Percentiles rank a stretch among this genome's conserved stretches.
Evolutionary conservation across 305 asterid genomes (phyloP).

Genomic region (Ilex paraguariensis): DNA sequence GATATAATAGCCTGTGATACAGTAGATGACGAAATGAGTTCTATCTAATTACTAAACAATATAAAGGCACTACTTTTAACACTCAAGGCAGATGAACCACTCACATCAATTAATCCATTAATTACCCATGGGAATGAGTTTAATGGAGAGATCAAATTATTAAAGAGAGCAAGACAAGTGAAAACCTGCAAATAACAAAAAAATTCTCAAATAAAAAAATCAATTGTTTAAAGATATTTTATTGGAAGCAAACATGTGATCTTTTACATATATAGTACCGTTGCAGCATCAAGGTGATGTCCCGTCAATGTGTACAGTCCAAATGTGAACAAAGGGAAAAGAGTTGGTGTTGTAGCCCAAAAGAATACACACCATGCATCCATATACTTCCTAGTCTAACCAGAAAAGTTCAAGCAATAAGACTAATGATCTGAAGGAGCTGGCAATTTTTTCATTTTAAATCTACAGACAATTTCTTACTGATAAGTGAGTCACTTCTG

Average conservation of each 20-base stretch:
- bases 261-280: conserved; percentile 37
- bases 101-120: conserved; percentile 95
- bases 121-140: conserved; percentile 99
- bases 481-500: conserved; percentile 74
- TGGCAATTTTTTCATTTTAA: too few relatives aligned
- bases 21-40: conserved; percentile 4
- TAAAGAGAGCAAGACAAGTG: conserved; percentile 94
- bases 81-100: conserved; percentile 23
- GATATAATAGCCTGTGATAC: conserved; percentile 80
- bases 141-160: conserved; percentile 87
- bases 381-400: conserved; percentile 89
- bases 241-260: not conserved
- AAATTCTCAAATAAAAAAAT: not conserved
- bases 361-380: conserved; percentile 98
- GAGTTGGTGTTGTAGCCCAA: conserved; percentile 99
- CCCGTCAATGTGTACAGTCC: conserved; percentile 92
- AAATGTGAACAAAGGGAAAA: conserved; percentile 87
- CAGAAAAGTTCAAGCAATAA: conserved; percentile 9
- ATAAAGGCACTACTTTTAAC: not conserved
- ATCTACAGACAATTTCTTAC: conserved; percentile 32
- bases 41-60: not conserved
- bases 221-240: not conserved
- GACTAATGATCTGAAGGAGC: not conserved
- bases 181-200: conserved; percentile 62
- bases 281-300: conserved; percentile 96